Conservation (phyloP, 148 eudicot genomes). For the Gaultheria prostrata region DNA sequence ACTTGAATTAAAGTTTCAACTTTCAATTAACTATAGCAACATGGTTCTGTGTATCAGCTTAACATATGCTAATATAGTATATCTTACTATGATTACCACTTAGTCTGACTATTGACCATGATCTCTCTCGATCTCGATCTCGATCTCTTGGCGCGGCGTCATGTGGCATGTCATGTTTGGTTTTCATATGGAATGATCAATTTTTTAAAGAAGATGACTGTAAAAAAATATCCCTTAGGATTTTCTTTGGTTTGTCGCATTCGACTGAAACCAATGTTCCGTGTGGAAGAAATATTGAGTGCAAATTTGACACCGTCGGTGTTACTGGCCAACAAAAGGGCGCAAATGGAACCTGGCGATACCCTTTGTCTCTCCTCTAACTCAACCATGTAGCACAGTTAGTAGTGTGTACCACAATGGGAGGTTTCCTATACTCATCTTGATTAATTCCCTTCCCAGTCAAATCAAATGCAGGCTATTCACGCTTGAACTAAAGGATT, state of each 20-base stretch:
- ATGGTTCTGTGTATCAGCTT: neutral
- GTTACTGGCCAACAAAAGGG: neutral
- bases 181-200: neutral
- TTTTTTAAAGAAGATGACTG: neutral
- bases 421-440: neutral
- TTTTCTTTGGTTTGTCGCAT: neutral
- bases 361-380: neutral
- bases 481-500: too few species aligned
- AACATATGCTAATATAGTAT: neutral
- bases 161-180: constrained; percentile 17
- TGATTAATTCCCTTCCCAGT: too few species aligned
- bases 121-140: neutral
- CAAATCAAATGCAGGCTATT: too few species aligned
- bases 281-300: neutral
- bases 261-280: neutral
- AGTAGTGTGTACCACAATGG: neutral
- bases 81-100: neutral
- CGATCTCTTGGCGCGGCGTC: neutral
- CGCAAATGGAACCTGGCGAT: neutral
- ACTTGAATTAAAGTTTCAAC: neutral
- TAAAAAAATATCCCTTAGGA: neutral
- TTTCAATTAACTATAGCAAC: neutral
- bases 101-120: neutral
- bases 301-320: neutral
- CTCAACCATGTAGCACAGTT: neutral